These are phyloP conservation scores for Isatis tinctoria DNA, from an alignment of 345 rosid species.

Conservation along the genomic window DNA sequence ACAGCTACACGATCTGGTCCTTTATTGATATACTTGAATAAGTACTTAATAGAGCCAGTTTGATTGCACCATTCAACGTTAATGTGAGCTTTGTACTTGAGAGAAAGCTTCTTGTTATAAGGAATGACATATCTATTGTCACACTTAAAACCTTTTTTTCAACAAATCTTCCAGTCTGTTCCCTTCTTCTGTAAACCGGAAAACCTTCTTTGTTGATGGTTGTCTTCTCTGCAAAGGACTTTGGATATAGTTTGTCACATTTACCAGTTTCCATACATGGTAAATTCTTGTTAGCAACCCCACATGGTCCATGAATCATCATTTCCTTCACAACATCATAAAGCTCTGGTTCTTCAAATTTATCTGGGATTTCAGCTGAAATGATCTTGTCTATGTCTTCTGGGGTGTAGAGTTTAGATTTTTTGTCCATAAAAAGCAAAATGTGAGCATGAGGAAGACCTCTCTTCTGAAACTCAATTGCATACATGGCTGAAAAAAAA, in stretches of 20 bases:
- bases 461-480: neutral
- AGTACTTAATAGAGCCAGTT: neutral
- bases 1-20: neutral
- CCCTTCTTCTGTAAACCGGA: neutral
- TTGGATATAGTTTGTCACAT: neutral
- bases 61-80: neutral
- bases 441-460: neutral
- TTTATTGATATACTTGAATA: neutral
- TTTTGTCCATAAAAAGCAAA: neutral
- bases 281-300: neutral
- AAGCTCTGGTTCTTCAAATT: neutral
- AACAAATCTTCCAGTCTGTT: neutral
- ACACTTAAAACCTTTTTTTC: neutral
- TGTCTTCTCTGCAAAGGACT: neutral
- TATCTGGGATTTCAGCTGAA: neutral
- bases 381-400: neutral
- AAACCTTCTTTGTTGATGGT: neutral
- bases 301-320: neutral
- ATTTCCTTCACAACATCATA: neutral
- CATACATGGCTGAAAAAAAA: neutral
- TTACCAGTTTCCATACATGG: neutral
- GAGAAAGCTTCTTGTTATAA: neutral
- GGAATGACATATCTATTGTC: neutral
- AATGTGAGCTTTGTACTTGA: neutral
- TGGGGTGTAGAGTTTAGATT: neutral